Percentiles rank a stretch among this genome's conserved stretches.
Evolutionary conservation across 2,329 filamentous ascomycete species (phyloP).

Genomic region (Diaporthe batatas): DNA sequence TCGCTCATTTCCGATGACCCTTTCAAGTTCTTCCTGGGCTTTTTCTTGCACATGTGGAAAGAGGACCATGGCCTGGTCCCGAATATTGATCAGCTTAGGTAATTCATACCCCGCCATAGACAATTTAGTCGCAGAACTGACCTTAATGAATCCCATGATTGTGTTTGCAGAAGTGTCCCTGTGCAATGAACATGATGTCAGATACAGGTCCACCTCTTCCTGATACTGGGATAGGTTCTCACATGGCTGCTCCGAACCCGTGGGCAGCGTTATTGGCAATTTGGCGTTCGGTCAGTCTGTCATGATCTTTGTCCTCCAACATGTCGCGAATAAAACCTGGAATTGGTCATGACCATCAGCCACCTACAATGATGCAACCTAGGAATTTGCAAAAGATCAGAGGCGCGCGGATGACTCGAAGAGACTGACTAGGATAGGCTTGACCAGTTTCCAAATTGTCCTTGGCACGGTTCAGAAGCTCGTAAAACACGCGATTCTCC

Average conservation of each 20-base stretch:
- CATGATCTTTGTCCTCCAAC: constrained; percentile 21
- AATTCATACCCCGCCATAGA: no score
- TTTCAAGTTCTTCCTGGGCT: constrained; percentile 3
- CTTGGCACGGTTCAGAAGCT: constrained; percentile 20
- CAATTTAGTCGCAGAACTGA: not conserved
- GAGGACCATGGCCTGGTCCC: not conserved
- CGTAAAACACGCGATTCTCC: constrained; percentile 18
- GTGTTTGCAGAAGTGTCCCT: constrained; percentile 27
- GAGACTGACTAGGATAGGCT: constrained; percentile 6
- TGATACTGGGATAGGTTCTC: not conserved
- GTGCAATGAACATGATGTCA: no score
- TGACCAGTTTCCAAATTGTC: not conserved
- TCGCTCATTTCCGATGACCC: not conserved
- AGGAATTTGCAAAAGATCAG: not conserved
- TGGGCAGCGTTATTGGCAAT: constrained; percentile 19
- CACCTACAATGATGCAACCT: no score
- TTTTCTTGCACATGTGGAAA: constrained; percentile 6
- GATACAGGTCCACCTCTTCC: no score
- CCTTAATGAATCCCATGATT: constrained; percentile 24
- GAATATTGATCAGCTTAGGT: no score
- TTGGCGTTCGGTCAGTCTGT: constrained; percentile 16
- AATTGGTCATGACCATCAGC: no score
- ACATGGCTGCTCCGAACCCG: constrained; percentile 26
- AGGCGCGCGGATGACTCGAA: not conserved
- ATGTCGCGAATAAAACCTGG: constrained; percentile 20